A percentile compares a stretch with the other conserved stretches of the same genome.
phyloP scores from a whole-genome alignment of 495 filamentous ascomycete genomes.

The Hypomontagnella submonticulosa region DNA sequence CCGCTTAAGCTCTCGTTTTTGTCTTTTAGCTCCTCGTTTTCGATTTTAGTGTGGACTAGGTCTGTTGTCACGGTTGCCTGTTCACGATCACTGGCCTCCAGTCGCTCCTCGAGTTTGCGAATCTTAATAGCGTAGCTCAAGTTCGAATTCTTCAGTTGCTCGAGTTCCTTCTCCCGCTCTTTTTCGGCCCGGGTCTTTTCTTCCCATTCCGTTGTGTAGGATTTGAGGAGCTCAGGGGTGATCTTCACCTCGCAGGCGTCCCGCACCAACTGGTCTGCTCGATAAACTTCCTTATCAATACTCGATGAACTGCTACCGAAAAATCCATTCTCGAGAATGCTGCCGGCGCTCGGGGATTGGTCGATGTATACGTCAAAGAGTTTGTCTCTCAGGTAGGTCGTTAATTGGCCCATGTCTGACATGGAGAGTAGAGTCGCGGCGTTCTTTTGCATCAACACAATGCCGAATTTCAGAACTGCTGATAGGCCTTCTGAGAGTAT shows the following conservation, averaged over 20 bases:
- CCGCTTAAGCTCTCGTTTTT: conserved; percentile 85
- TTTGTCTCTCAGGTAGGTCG: conserved; percentile 89
- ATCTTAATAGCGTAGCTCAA: conserved; percentile 73
- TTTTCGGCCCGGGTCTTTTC: conserved; percentile 81
- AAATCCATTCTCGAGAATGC: conserved; percentile 94
- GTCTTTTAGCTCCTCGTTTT: conserved; percentile 89
- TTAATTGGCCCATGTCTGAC: conserved; percentile 89
- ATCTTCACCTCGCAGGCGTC: conserved; percentile 94
- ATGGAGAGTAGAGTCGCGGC: conserved; percentile 79
- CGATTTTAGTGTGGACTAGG: conserved; percentile 89
- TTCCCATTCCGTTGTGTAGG: conserved; percentile 90
- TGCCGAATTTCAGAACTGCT: conserved; percentile 90
- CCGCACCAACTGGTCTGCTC: conserved; percentile 90
- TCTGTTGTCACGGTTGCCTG: conserved; percentile 93
- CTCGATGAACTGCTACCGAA: conserved; percentile 87
- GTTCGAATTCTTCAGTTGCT: conserved; percentile 73
- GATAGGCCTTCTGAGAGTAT: conserved; percentile 95
- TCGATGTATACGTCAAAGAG: conserved; percentile 98
- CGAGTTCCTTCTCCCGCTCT: conserved; percentile 85
- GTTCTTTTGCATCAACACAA: conserved; percentile 96
- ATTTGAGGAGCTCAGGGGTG: conserved; percentile 78
- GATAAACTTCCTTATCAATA: conserved; percentile 93
- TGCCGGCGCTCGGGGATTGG: conserved; percentile 83
- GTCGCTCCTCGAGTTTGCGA: conserved; percentile 83
- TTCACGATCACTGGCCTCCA: conserved; percentile 90